These are phyloP conservation scores for Rhizomucor pusillus DNA, from an alignment of 371 early-diverging fungal genomes.

Conservation along the genomic window DNA sequence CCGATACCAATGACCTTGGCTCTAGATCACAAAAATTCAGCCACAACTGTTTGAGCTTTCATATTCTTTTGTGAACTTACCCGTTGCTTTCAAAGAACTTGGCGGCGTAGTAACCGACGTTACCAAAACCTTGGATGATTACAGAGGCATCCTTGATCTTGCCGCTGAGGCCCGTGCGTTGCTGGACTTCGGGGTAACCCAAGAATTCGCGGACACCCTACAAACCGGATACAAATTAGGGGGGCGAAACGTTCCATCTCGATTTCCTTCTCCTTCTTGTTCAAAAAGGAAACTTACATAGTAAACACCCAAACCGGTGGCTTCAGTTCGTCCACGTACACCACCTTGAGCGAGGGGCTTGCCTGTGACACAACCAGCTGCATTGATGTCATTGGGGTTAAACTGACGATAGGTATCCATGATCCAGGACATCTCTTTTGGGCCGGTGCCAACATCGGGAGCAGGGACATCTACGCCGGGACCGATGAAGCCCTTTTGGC, in stretches of 20 bases:
- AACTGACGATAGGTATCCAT: slow-evolving; percentile 91
- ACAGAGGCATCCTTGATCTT: slow-evolving; percentile 67
- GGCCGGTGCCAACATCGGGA: slow-evolving; percentile 88
- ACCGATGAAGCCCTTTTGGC: slow-evolving; percentile 90
- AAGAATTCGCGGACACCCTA: slow-evolving; percentile 81
- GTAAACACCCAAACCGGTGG: slow-evolving; percentile 88
- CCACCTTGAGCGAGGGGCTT: slow-evolving; percentile 87
- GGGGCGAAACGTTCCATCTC: too few species aligned
- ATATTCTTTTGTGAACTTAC: slow-evolving; percentile 14
- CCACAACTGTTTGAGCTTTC: not conserved
- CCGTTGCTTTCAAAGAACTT: slow-evolving; percentile 86
- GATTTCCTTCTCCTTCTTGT: not conserved
- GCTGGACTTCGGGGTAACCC: slow-evolving; percentile 75
- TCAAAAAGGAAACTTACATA: slow-evolving; percentile 30
- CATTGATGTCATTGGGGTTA: slow-evolving; percentile 79
- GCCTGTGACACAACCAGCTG: slow-evolving; percentile 87
- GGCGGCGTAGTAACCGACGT: slow-evolving; percentile 89
- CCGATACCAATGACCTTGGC: slow-evolving; percentile 83
- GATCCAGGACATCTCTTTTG: slow-evolving; percentile 92
- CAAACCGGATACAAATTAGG: too few species aligned
- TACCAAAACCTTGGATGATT: slow-evolving; percentile 89
- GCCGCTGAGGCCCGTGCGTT: slow-evolving; percentile 69
- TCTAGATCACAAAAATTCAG: slow-evolving; percentile 14
- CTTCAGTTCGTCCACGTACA: slow-evolving; percentile 88
- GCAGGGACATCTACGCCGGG: slow-evolving; percentile 88